Evolutionary conservation across 2,329 filamentous ascomycete species (phyloP).

Genomic region (Talaromyces sp.): DNA sequence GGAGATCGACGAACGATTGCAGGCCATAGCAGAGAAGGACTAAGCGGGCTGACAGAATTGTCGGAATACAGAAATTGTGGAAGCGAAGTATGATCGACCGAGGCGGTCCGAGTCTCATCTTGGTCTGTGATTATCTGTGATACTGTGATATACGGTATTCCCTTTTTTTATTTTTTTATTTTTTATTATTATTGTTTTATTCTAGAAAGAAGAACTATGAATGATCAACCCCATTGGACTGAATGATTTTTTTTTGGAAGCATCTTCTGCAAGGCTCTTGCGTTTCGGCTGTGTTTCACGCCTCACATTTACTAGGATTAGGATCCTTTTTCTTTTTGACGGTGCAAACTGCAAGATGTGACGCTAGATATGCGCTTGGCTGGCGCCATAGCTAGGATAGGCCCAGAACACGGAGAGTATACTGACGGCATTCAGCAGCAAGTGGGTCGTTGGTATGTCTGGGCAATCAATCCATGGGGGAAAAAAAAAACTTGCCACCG

Average conservation of each 20-base stretch:
- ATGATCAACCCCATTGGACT: slow-evolving; percentile 20
- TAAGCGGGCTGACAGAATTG: slow-evolving; percentile 52
- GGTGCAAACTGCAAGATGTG: neutral
- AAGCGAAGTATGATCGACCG: slow-evolving; percentile 18
- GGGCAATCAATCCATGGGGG: neutral
- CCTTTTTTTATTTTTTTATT: slow-evolving; percentile 5
- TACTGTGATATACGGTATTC: neutral
- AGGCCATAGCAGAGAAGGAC: slow-evolving; percentile 98
- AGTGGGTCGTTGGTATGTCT: neutral
- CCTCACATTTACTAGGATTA: slow-evolving; percentile 2
- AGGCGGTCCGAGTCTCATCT: neutral
- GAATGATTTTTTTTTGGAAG: neutral
- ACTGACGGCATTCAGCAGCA: neutral
- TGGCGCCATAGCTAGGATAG: neutral
- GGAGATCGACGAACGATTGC: slow-evolving; percentile 96
- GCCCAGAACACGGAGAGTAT: neutral
- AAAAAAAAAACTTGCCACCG: neutral
- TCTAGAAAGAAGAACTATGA: slow-evolving; percentile 22
- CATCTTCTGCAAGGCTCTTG: slow-evolving; percentile 14
- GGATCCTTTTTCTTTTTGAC: neutral
- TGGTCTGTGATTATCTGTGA: neutral
- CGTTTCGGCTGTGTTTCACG: slow-evolving; percentile 17
- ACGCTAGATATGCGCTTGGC: neutral
- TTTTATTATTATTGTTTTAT: too few species aligned
- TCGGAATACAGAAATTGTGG: slow-evolving; percentile 11